phyloP scores from a whole-genome alignment of 2,329 filamentous ascomycete species.

The Apiospora sp. region DNA sequence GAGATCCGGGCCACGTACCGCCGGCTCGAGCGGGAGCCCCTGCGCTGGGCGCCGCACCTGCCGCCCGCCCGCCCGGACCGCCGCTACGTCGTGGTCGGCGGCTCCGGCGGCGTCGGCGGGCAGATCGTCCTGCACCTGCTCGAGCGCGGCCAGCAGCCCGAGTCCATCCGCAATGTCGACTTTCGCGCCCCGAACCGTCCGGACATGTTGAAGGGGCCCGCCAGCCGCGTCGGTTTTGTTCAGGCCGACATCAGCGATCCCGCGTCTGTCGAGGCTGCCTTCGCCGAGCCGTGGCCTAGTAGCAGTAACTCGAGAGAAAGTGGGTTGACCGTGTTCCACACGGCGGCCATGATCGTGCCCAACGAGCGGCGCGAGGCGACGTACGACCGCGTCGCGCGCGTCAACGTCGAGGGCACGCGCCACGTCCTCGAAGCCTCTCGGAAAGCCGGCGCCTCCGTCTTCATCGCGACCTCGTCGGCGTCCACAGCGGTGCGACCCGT shows the following conservation, averaged over 20 bases:
- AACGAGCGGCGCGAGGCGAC: constrained; percentile 51
- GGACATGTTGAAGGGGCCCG: constrained; percentile 48
- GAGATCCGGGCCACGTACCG: constrained; percentile 46
- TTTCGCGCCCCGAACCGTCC: constrained; percentile 48
- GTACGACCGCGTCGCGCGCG: constrained; percentile 48
- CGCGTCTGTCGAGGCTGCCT: constrained; percentile 48
- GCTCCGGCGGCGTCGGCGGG: constrained; percentile 57
- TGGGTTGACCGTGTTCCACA: constrained; percentile 57
- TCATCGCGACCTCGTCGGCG: constrained; percentile 56
- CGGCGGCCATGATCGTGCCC: constrained; percentile 54
- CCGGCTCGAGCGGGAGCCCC: constrained; percentile 44
- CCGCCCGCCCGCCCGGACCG: constrained; percentile 49
- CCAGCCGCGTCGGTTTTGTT: constrained; percentile 47
- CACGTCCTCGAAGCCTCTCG: constrained; percentile 54
- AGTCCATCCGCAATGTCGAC: constrained; percentile 57
- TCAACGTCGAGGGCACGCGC: constrained; percentile 56
- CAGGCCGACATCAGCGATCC: constrained; percentile 54
- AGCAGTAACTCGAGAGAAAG: constrained; percentile 32
- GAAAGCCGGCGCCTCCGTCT: constrained; percentile 49
- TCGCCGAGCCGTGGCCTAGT: constrained; percentile 51
- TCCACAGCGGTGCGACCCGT: constrained; percentile 51
- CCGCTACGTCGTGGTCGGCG: constrained; percentile 55
- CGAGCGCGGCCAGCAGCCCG: constrained; percentile 53
- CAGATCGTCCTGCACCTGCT: constrained; percentile 58
- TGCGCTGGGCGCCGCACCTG: constrained; percentile 48